Base-by-base conservation (phyloP, 176 grass and related monocot species). In the Triticum turgidum region DNA sequence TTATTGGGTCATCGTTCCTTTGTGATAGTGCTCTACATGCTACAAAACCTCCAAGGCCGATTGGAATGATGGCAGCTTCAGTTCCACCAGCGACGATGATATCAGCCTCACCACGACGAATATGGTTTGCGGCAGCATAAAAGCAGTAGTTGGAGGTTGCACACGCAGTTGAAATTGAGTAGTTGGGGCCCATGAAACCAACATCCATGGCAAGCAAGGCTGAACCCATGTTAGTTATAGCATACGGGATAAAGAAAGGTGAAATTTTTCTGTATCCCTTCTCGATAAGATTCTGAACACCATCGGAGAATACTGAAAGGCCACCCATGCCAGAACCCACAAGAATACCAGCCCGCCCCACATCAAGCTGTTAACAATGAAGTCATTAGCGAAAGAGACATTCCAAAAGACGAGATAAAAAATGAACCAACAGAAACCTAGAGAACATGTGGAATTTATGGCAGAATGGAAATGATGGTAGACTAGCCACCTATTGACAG, bases 91-190 rank as follows among this genome's bases (percentile, higher is more conserved):
- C 83, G 73, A 93, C 9, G 6, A 93, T 93, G 25, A 93, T 15
- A 90, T 93, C 91, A 81, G 91, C 91, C 61, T 93, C 91, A 64
- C 88, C 91, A 39, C 83, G 86, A 24, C 91, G 79, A 80, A 91
- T 94, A 69, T 94, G 92, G 69, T 94, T 94, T 20, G 92, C 89
- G 61, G 92, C 89, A 45, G 87, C 86, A 87, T 91, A 91, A 78
- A 94, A 87, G 34, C 89, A 94, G 33, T 78, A 94, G 61, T 94
- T 91, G 32, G 89, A 89, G 77, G 89, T 91, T 81, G 92, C 92
- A 44, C 92, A 91, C 6, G 92, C 92, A 84, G 92, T 91, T 86
- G 92, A 94, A 74, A 91, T 94, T 59, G 89, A 94, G 62, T 91
- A 94, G 61, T 87, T 94, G 33, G 89, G 74, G 76, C 89, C 89